A percentile compares a stretch with the other conserved stretches of the same genome.
Evolutionary conservation across 2,329 filamentous ascomycete genomes (phyloP).

Genomic region (Macrophomina phaseolina): DNA sequence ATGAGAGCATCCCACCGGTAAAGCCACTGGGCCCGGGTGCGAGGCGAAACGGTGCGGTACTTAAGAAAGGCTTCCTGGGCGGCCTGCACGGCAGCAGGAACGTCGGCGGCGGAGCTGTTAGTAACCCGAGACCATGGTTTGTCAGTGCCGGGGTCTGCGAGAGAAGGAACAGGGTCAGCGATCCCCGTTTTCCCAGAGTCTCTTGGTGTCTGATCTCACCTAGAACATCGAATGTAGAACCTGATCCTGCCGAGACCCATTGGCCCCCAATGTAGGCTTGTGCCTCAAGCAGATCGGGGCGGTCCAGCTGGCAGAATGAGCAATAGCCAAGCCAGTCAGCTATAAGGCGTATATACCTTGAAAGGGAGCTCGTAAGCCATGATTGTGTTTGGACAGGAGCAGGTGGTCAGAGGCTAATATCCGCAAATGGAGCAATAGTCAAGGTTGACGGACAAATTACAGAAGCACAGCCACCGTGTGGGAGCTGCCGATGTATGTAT

Average conservation of each 20-base stretch:
- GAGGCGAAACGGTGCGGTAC: conserved; percentile 66
- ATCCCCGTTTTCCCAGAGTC: not conserved
- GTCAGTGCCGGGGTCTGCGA: conserved; percentile 57
- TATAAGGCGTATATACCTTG: conserved; percentile 41
- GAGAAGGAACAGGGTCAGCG: not conserved
- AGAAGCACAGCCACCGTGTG: not conserved
- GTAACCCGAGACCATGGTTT: conserved; percentile 55
- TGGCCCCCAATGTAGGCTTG: conserved; percentile 60
- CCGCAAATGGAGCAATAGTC: too few relatives aligned
- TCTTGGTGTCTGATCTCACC: conserved; percentile 42
- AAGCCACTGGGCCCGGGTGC: conserved; percentile 66
- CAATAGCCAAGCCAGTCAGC: not conserved
- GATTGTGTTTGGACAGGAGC: not conserved
- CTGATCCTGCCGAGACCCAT: conserved; percentile 62
- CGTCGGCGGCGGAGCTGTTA: conserved; percentile 63
- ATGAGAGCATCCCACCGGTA: conserved; percentile 70
- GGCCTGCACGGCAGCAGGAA: conserved; percentile 64
- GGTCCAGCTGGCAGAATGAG: conserved; percentile 53
- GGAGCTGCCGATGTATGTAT: not conserved
- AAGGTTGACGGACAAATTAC: not conserved
- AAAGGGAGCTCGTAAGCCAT: conserved; percentile 44
- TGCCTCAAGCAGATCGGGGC: conserved; percentile 60
- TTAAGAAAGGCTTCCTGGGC: conserved; percentile 65
- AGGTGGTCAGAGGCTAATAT: too few relatives aligned
- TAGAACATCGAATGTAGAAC: conserved; percentile 62